phyloP scores from a whole-genome alignment of 2,329 filamentous ascomycete species.

The Nemania sp. region DNA sequence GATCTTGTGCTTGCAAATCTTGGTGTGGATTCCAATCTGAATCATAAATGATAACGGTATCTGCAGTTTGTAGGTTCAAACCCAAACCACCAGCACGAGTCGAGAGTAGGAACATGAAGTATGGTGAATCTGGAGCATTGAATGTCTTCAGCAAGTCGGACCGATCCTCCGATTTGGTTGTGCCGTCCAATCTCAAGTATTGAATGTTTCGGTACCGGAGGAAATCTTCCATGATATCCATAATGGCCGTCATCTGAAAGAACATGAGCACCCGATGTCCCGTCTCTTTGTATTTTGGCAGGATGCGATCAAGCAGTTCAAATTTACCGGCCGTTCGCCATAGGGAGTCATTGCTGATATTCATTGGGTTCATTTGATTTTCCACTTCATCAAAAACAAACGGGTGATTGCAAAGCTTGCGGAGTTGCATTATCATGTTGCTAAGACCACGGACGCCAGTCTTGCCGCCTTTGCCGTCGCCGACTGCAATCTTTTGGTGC shows the following conservation, averaged over 20 bases:
- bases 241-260: constrained; percentile 99
- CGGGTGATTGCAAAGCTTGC: constrained; percentile 98
- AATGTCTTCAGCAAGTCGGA: constrained; percentile 87
- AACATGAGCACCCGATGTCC: constrained; percentile 98
- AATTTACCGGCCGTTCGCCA: constrained; percentile 98
- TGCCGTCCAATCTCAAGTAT: constrained; percentile 92
- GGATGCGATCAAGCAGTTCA: constrained; percentile 85
- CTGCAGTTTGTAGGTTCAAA: constrained; percentile 94
- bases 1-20: constrained; percentile 98
- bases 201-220: constrained; percentile 79
- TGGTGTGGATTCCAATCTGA: constrained; percentile 99
- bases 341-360: constrained; percentile 85
- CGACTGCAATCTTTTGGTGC: constrained; percentile 91
- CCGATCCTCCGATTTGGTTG: constrained; percentile 95
- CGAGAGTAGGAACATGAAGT: constrained; percentile 98
- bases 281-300: constrained; percentile 90
- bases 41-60: constrained; percentile 99
- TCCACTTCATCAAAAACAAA: constrained; percentile 99
- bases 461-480: constrained; percentile 94
- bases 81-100: constrained; percentile 97
- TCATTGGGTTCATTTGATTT: constrained; percentile 93
- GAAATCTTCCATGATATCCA: constrained; percentile 99
- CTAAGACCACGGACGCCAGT: constrained; percentile 90
- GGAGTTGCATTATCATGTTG: constrained; percentile 99
- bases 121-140: constrained; percentile 86